Percentiles rank a stretch among this genome's conserved stretches.
Evolutionary conservation across 345 rosid genomes (phyloP).

Genomic region (Linum lewisii): DNA sequence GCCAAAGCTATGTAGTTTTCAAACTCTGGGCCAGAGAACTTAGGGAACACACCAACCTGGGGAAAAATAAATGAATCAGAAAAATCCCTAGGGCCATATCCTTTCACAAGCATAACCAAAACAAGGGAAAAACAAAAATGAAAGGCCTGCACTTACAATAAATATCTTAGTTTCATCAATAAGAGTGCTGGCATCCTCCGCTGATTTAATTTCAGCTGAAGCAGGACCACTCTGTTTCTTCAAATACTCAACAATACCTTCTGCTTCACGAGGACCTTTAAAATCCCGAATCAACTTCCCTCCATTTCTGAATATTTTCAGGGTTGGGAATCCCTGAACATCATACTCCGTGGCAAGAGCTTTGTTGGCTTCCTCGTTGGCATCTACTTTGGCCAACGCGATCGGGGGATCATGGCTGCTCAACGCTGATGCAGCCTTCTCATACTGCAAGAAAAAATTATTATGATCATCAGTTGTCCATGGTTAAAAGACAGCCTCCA

Average conservation of each 20-base stretch:
- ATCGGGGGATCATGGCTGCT: constrained; percentile 54
- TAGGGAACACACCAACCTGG: constrained; percentile 92
- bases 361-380: constrained; percentile 59
- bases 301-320: constrained; percentile 77
- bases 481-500: not conserved
- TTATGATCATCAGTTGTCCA: not conserved
- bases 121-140: not conserved
- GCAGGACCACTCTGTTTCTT: constrained; percentile 94
- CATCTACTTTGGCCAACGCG: constrained; percentile 84
- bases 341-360: constrained; percentile 46
- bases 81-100: too few species aligned
- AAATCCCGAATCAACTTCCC: constrained; percentile 72
- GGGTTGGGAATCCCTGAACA: constrained; percentile 74
- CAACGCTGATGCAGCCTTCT: constrained; percentile 84
- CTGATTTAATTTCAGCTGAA: constrained; percentile 64
- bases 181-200: constrained; percentile 46
- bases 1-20: constrained; percentile 62
- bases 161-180: constrained; percentile 56
- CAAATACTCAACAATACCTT: constrained; percentile 68
- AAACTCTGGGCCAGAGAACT: constrained; percentile 77
- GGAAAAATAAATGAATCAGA: constrained; percentile 4
- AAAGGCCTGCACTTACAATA: constrained; percentile 41
- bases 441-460: constrained; percentile 40
- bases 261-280: constrained; percentile 95
- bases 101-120: not conserved